Evolutionary conservation across 768 basidiomycete genomes (phyloP).

Genomic region (Termitomyces sp.): DNA sequence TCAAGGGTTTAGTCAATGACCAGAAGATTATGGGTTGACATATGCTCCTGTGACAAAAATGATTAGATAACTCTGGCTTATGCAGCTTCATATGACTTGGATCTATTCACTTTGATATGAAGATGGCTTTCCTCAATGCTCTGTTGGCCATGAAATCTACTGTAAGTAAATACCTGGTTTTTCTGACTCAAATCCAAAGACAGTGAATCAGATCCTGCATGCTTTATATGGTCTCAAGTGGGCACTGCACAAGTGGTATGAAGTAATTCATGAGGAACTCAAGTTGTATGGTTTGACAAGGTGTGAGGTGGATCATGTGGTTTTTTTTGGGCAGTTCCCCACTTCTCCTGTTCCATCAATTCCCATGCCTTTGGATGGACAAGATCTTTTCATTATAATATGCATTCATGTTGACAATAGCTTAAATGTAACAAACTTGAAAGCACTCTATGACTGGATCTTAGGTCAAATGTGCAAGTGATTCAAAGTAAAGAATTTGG

Average conservation of each 20-base stretch:
- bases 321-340: not conserved
- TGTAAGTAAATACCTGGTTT: not conserved
- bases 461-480: not conserved
- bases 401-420: not conserved
- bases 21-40: too few species aligned
- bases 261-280: not conserved
- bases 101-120: too few species aligned
- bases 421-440: not conserved
- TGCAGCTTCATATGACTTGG: too few species aligned
- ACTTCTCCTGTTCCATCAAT: not conserved
- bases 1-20: too few species aligned
- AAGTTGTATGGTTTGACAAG: not conserved
- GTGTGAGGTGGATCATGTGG: not conserved
- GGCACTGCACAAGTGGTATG: not conserved
- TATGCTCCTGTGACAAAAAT: too few species aligned
- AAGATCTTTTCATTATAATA: not conserved
- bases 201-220: not conserved
- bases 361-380: not conserved
- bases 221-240: not conserved
- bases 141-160: not conserved
- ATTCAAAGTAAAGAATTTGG: not conserved
- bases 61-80: too few species aligned
- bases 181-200: not conserved
- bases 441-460: not conserved
- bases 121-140: too few species aligned